These are phyloP conservation scores for Candida fluviatilis DNA, from an alignment of 805 yeast genomes.

Conservation along the genomic window DNA sequence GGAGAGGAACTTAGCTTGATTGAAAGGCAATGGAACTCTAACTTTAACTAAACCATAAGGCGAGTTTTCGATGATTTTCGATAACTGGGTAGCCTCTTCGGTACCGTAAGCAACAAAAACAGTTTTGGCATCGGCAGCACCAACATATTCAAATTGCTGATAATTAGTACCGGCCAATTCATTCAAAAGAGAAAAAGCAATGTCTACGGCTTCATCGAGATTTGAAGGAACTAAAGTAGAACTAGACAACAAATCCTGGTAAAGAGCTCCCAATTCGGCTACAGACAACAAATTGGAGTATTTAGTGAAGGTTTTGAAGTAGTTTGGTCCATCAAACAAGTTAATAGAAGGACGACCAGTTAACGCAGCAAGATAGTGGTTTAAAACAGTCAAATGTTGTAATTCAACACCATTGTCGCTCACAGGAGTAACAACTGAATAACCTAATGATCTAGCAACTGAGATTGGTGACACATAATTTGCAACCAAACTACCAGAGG, in stretches of 20 bases:
- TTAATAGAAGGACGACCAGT: constrained; percentile 58
- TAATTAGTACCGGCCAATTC: constrained; percentile 49
- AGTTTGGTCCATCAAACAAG: constrained; percentile 77
- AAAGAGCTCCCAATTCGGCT: constrained; percentile 36
- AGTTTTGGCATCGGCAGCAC: constrained; percentile 56
- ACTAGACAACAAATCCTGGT: constrained; percentile 30
- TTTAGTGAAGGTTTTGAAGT: constrained; percentile 47
- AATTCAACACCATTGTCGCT: constrained; percentile 48
- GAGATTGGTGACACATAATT: constrained; percentile 61
- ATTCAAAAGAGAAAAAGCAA: constrained; percentile 51
- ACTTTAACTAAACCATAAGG: constrained; percentile 65
- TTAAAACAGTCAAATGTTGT: constrained; percentile 62
- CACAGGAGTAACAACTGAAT: constrained; percentile 69
- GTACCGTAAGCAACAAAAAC: constrained; percentile 85
- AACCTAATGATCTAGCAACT: constrained; percentile 58
- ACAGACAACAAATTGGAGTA: constrained; percentile 41
- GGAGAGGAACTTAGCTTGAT: constrained; percentile 53
- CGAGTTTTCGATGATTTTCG: constrained; percentile 37
- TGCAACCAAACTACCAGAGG: constrained; percentile 48
- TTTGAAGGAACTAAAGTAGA: constrained; percentile 22
- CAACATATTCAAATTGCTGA: constrained; percentile 66
- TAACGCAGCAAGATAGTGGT: constrained; percentile 53
- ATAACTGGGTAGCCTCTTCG: constrained; percentile 53
- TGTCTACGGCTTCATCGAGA: constrained; percentile 35
- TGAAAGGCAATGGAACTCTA: constrained; percentile 80